phyloP scores from a whole-genome alignment of 2,329 filamentous ascomycete species.

The Cytospora mali region DNA sequence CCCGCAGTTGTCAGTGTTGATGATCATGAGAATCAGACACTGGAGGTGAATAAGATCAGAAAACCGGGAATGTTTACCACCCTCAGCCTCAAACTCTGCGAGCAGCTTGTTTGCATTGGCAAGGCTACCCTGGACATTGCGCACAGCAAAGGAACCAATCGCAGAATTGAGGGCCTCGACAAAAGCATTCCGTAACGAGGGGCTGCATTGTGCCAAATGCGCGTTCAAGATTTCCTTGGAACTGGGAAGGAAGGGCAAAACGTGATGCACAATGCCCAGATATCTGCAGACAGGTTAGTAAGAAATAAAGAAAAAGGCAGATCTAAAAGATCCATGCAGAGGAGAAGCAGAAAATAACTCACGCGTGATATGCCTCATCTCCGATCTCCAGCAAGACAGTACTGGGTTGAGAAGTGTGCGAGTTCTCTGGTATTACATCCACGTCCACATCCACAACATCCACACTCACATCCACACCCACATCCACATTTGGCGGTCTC shows the following conservation, averaged over 20 bases:
- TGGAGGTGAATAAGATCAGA: slow-evolving; percentile 65
- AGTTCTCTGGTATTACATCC: neutral
- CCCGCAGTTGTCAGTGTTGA: slow-evolving; percentile 65
- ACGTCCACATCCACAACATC: slow-evolving; percentile 15
- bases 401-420: slow-evolving; percentile 5
- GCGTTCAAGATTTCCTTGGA: slow-evolving; percentile 58
- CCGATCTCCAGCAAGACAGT: slow-evolving; percentile 42
- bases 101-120: slow-evolving; percentile 51
- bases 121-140: slow-evolving; percentile 42
- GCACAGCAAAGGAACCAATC: slow-evolving; percentile 53
- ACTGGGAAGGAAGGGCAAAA: slow-evolving; percentile 66
- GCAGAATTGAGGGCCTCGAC: slow-evolving; percentile 63
- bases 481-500: slow-evolving; percentile 19
- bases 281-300: slow-evolving; percentile 50
- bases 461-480: neutral
- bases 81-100: slow-evolving; percentile 53
- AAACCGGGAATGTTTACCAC: slow-evolving; percentile 41
- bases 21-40: slow-evolving; percentile 65
- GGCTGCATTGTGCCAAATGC: slow-evolving; percentile 58
- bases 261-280: slow-evolving; percentile 64
- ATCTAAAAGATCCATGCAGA: neutral
- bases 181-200: slow-evolving; percentile 64
- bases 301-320: neutral
- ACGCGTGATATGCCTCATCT: slow-evolving; percentile 51
- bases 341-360: too few species aligned